Percentiles rank a stretch among this genome's conserved stretches.
Conservation (phyloP, 2,329 filamentous ascomycete genomes). For the Ceratocystis ficicola region DNA sequence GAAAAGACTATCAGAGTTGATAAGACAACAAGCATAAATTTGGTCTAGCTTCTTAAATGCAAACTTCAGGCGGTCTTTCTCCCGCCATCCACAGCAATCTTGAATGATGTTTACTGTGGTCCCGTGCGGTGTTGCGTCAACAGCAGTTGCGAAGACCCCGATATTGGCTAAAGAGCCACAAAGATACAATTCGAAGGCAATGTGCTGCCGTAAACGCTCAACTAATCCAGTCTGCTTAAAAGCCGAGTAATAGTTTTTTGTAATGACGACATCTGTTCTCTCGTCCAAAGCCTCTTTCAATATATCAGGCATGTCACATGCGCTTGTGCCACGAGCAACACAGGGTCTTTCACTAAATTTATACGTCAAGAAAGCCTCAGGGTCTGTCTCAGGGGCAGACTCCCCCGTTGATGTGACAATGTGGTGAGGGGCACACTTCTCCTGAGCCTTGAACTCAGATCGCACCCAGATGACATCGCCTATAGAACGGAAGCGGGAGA, state of each 20-base stretch:
- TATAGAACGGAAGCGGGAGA: conserved; percentile 58
- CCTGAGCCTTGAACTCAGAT: conserved; percentile 56
- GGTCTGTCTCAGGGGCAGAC: conserved; percentile 24
- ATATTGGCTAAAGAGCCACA: conserved; percentile 79
- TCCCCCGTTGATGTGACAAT: conserved; percentile 21
- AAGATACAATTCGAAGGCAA: conserved; percentile 80
- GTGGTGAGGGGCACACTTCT: conserved; percentile 27
- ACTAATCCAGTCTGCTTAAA: conserved; percentile 65
- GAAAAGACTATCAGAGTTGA: conserved; percentile 49
- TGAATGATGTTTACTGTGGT: conserved; percentile 76
- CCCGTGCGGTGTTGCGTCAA: conserved; percentile 81
- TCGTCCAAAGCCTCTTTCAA: conserved; percentile 36
- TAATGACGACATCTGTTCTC: conserved; percentile 39
- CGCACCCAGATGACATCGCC: conserved; percentile 73
- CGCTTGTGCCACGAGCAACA: conserved; percentile 35
- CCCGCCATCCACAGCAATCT: conserved; percentile 77
- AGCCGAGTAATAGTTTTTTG: conserved; percentile 79
- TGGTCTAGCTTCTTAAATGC: conserved; percentile 61
- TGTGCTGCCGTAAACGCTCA: conserved; percentile 63
- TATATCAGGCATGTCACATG: conserved; percentile 35
- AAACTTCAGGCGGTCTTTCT: conserved; percentile 52
- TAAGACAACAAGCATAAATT: conserved; percentile 59
- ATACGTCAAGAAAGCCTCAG: conserved; percentile 39
- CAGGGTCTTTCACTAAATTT: conserved; percentile 30
- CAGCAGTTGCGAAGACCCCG: conserved; percentile 78